Conservation (phyloP, 306 rosid species). For the Citrullus mucosospermus region DNA sequence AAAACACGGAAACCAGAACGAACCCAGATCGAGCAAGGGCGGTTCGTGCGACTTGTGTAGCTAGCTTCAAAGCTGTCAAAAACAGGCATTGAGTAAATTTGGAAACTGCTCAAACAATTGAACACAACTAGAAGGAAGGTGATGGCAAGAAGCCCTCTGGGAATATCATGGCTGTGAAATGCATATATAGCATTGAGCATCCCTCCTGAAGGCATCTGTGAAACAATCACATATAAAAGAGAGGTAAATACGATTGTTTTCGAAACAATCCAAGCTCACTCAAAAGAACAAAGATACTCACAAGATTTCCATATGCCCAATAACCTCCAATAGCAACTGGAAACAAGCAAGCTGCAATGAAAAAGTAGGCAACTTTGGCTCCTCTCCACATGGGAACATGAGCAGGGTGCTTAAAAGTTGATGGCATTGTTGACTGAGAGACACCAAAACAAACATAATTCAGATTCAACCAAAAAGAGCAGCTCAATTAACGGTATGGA, state of each 20-base stretch:
- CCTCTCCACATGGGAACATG: constrained; percentile 99
- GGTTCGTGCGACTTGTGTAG: constrained; percentile 88
- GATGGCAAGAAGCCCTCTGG: constrained; percentile 80
- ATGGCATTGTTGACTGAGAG: constrained; percentile 89
- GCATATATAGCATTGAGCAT: constrained; percentile 73
- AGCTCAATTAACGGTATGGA: not conserved
- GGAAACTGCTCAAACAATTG: constrained; percentile 92
- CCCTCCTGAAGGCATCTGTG: constrained; percentile 92
- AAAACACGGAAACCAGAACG: constrained; percentile 86
- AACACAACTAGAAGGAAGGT: constrained; percentile 88
- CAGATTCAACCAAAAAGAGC: not conserved
- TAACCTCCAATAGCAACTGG: constrained; percentile 94
- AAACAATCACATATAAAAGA: not conserved
- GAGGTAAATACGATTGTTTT: not conserved
- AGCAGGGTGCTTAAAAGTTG: constrained; percentile 97
- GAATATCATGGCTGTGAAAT: constrained; percentile 78
- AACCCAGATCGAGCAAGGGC: constrained; percentile 96
- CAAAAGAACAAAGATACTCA: constrained; percentile 26
- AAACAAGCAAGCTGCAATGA: constrained; percentile 89
- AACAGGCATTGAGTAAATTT: constrained; percentile 96
- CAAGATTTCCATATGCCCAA: constrained; percentile 96
- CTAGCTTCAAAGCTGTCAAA: constrained; percentile 98
- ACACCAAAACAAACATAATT: constrained; percentile 7
- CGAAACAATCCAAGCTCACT: not conserved
- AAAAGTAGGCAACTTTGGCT: constrained; percentile 93